These are phyloP conservation scores for Ogataea glucozyma DNA, from an alignment of 805 yeast species.

Conservation along the genomic window DNA sequence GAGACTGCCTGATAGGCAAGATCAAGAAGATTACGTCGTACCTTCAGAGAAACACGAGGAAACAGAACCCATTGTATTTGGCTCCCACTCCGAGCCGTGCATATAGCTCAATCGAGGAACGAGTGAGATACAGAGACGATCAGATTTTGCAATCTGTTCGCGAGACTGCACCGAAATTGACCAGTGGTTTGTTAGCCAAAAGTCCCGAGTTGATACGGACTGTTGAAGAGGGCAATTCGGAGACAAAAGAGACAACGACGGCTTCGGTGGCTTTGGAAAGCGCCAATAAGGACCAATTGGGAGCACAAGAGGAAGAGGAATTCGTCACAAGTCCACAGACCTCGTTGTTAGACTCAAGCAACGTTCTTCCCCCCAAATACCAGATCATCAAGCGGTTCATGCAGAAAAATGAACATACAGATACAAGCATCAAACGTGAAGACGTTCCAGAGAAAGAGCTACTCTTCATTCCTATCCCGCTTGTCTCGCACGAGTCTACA, in stretches of 20 bases:
- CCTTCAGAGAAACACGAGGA: constrained; percentile 59
- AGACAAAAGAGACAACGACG: background rate
- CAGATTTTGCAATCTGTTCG: constrained; percentile 16
- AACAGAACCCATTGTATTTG: constrained; percentile 38
- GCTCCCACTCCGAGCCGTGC: constrained; percentile 33
- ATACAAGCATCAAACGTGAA: constrained; percentile 1
- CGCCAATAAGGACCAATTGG: background rate
- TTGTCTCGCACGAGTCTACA: constrained; percentile 11
- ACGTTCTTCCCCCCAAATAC: constrained; percentile 23
- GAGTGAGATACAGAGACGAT: constrained; percentile 31
- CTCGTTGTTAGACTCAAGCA: constrained; percentile 19
- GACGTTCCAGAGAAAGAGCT: constrained; percentile 4
- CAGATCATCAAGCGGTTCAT: constrained; percentile 24
- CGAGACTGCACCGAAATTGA: too few species aligned
- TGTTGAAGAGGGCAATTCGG: constrained; percentile 1
- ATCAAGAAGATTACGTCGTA: constrained; percentile 63
- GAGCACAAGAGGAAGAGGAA: background rate
- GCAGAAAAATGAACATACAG: constrained; percentile 7
- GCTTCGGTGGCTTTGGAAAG: background rate
- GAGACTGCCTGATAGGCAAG: constrained; percentile 58
- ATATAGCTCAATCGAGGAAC: constrained; percentile 34
- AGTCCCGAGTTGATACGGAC: too few species aligned
- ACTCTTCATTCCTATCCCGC: constrained; percentile 20
- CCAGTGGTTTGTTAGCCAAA: too few species aligned
- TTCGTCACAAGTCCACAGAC: constrained; percentile 12